Evolutionary conservation across 805 yeast genomes (phyloP).

Genomic region (Teunomyces lycoperdinae): DNA sequence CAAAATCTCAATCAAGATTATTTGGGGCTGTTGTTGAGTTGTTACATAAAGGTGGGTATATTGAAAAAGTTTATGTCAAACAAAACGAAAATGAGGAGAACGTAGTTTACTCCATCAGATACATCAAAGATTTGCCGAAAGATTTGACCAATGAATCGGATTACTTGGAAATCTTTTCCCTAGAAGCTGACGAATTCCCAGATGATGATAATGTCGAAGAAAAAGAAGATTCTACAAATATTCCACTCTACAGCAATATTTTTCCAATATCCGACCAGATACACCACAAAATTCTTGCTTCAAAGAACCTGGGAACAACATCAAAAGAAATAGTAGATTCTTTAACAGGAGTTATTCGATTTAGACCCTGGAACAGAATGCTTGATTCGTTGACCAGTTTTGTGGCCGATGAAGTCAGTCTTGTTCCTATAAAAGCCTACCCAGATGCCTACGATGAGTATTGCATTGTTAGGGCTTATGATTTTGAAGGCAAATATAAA

Average conservation of each 20-base stretch:
- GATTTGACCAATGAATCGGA: slow-evolving; percentile 45
- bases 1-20: slow-evolving; percentile 38
- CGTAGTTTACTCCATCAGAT: slow-evolving; percentile 38
- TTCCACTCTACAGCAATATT: slow-evolving; percentile 46
- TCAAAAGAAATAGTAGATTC: slow-evolving; percentile 50
- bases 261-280: slow-evolving; percentile 68
- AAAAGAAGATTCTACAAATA: slow-evolving; percentile 13
- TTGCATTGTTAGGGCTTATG: slow-evolving; percentile 58
- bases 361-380: slow-evolving; percentile 49
- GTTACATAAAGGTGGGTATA: slow-evolving; percentile 42
- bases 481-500: slow-evolving; percentile 70
- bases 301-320: slow-evolving; percentile 49
- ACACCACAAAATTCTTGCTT: slow-evolving; percentile 42
- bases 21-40: slow-evolving; percentile 48
- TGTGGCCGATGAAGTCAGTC: slow-evolving; percentile 19
- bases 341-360: slow-evolving; percentile 55
- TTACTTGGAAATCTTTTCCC: slow-evolving; percentile 24
- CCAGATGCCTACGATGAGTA: slow-evolving; percentile 23
- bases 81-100: slow-evolving; percentile 23
- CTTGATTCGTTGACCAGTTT: slow-evolving; percentile 49
- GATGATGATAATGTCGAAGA: slow-evolving; percentile 19
- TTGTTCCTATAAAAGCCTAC: slow-evolving; percentile 20
- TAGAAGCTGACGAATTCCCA: background rate
- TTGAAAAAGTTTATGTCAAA: slow-evolving; percentile 51
- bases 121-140: slow-evolving; percentile 46